phyloP scores from a whole-genome alignment of 192 early-diverging fungal species.

The Gigaspora rosea region DNA sequence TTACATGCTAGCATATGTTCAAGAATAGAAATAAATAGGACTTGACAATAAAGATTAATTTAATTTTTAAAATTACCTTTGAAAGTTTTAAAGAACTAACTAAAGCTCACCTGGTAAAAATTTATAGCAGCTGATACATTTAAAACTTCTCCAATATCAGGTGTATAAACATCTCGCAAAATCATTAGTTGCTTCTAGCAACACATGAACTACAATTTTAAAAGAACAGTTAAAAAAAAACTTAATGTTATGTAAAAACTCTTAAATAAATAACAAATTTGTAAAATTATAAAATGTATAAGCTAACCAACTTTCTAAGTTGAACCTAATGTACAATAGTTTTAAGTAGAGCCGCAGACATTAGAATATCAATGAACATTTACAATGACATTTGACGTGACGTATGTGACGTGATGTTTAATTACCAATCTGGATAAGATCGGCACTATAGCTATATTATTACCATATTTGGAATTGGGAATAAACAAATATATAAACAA shows the following conservation, averaged over 20 bases:
- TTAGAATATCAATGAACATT: too few species aligned
- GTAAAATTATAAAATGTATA: background rate
- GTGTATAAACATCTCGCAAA: conserved; percentile 83
- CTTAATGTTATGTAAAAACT: background rate
- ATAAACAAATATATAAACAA: too few species aligned
- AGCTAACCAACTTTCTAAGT: conserved; percentile 74
- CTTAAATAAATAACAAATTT: conserved; percentile 13
- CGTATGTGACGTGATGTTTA: too few species aligned
- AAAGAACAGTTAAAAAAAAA: background rate
- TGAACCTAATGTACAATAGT: conserved; percentile 82
- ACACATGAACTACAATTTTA: conserved; percentile 86
- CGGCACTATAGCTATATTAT: too few species aligned
- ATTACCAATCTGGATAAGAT: too few species aligned
- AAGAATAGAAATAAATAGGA: background rate
- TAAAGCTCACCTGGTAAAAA: conserved; percentile 82
- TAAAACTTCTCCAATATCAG: conserved; percentile 78
- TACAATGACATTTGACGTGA: too few species aligned
- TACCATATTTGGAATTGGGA: too few species aligned
- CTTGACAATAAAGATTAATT: background rate
- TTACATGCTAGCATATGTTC: too few species aligned
- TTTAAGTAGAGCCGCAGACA: too few species aligned
- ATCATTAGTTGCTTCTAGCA: conserved; percentile 64
- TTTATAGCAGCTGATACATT: conserved; percentile 90
- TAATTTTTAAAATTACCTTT: conserved; percentile 56
- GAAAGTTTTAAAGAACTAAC: conserved; percentile 74